Conservation (phyloP, 371 early-diverging fungal species). For the Mortierella sp. region DNA sequence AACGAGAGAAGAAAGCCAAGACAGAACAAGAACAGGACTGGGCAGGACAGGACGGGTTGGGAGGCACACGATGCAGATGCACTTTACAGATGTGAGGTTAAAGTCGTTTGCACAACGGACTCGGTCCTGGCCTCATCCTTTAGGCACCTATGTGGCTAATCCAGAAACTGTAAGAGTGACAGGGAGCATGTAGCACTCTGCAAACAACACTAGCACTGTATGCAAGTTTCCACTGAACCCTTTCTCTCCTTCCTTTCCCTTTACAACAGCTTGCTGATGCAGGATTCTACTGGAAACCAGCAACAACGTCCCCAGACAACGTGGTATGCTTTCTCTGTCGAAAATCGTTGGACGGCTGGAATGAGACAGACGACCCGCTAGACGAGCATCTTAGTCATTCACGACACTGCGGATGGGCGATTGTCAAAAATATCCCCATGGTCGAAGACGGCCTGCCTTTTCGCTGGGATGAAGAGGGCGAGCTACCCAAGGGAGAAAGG, state of each 20-base stretch:
- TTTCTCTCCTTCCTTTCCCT: background rate
- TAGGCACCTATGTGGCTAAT: slow-evolving; percentile 16
- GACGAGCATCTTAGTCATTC: slow-evolving; percentile 44
- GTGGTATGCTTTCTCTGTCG: slow-evolving; percentile 53
- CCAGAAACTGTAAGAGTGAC: slow-evolving; percentile 26
- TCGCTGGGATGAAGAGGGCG: slow-evolving; percentile 41
- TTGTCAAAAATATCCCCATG: slow-evolving; percentile 23
- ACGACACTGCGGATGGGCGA: slow-evolving; percentile 43
- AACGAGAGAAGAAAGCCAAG: slow-evolving; percentile 1
- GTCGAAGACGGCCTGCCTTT: slow-evolving; percentile 31
- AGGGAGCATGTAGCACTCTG: background rate
- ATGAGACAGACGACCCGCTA: slow-evolving; percentile 33
- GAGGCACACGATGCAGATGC: slow-evolving; percentile 14
- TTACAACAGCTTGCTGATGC: slow-evolving; percentile 45
- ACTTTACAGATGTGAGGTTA: slow-evolving; percentile 31
- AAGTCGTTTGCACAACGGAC: slow-evolving; percentile 27
- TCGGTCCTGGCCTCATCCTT: slow-evolving; percentile 40
- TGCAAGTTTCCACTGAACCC: background rate
- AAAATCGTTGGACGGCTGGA: slow-evolving; percentile 53
- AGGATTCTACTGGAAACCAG: slow-evolving; percentile 51
- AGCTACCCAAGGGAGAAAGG: slow-evolving; percentile 43
- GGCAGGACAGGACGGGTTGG: slow-evolving; percentile 9
- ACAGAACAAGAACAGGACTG: background rate
- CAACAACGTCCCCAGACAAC: slow-evolving; percentile 29
- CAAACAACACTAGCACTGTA: background rate